Evolutionary conservation across 2,329 filamentous ascomycete genomes (phyloP).

Genomic region (Albifimbria verrucaria): DNA sequence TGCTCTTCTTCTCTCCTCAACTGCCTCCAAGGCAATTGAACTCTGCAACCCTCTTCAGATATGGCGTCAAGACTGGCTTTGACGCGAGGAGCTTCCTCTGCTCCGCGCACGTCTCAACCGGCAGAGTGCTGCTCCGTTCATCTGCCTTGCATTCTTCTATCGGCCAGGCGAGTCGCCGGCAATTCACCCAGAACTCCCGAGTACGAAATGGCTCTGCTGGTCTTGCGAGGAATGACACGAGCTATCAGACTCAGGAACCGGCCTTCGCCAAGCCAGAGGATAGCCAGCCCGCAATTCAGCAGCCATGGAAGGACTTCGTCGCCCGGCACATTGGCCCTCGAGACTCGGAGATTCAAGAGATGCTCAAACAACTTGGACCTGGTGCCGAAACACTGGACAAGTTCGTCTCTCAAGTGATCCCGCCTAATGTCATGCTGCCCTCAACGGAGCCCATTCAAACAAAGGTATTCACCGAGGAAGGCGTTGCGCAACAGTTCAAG

Average conservation of each 20-base stretch:
- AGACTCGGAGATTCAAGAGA: slow-evolving; percentile 63
- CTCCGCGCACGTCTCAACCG: slow-evolving; percentile 9
- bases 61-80: slow-evolving; percentile 25
- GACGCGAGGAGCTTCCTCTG: slow-evolving; percentile 17
- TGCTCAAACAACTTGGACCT: slow-evolving; percentile 78
- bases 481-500: slow-evolving; percentile 23
- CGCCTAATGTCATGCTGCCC: slow-evolving; percentile 63
- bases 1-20: not conserved
- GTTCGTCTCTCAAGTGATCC: slow-evolving; percentile 82
- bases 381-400: slow-evolving; percentile 71
- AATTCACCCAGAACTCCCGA: not conserved
- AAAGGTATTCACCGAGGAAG: slow-evolving; percentile 48
- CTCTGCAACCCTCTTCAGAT: not conserved
- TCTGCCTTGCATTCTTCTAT: not conserved
- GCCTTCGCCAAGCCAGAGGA: slow-evolving; percentile 14
- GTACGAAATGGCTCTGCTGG: not conserved
- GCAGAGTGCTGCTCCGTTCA: slow-evolving; percentile 1
- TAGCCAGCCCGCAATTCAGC: slow-evolving; percentile 13
- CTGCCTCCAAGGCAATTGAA: not conserved
- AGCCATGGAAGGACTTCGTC: slow-evolving; percentile 51
- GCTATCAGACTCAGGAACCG: slow-evolving; percentile 1
- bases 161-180: not conserved
- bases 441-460: slow-evolving; percentile 35
- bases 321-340: slow-evolving; percentile 86
- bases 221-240: not conserved